These are phyloP conservation scores for Auxenochlorella protothecoides DNA, from an alignment of 139 green algal genomes.

Conservation along the genomic window DNA sequence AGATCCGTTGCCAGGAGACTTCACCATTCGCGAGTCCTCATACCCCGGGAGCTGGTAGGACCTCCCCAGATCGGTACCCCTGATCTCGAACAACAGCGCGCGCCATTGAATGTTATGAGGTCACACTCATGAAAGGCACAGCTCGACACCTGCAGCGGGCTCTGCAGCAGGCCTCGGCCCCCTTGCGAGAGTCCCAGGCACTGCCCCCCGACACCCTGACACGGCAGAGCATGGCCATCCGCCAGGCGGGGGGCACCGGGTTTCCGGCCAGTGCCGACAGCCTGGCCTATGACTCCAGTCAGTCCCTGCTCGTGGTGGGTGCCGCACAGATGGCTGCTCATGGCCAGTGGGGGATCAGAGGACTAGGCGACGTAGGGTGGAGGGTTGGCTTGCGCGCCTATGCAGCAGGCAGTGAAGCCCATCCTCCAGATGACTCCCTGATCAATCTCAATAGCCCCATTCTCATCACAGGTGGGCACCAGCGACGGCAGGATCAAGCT, in stretches of 20 bases:
- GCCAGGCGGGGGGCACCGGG: constrained; percentile 12
- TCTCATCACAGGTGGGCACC: constrained; percentile 28
- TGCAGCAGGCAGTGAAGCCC: too few species aligned
- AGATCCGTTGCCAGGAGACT: too few species aligned
- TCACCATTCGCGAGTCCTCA: too few species aligned
- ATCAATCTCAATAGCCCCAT: not conserved
- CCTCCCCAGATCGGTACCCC: too few species aligned
- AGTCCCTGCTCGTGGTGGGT: constrained; percentile 36
- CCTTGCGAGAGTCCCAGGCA: not conserved
- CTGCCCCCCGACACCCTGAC: constrained; percentile 18
- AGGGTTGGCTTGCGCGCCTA: too few species aligned
- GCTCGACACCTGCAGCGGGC: constrained; percentile 12
- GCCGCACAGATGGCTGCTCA: too few species aligned
- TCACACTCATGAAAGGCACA: constrained; percentile 2
- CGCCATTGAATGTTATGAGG: not conserved
- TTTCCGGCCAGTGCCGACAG: constrained; percentile 36
- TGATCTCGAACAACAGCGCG: not conserved
- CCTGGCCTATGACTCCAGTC: constrained; percentile 34
- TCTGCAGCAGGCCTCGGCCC: constrained; percentile 4
- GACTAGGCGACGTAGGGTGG: too few species aligned
- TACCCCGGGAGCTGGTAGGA: too few species aligned
- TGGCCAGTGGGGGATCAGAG: too few species aligned
- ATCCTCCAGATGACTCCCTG: too few species aligned
- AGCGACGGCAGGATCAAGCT: constrained; percentile 37
- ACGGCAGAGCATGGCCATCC: not conserved